Evolutionary conservation across 73 alveolate species (phyloP).

Genomic region (Stentor roeselii): DNA sequence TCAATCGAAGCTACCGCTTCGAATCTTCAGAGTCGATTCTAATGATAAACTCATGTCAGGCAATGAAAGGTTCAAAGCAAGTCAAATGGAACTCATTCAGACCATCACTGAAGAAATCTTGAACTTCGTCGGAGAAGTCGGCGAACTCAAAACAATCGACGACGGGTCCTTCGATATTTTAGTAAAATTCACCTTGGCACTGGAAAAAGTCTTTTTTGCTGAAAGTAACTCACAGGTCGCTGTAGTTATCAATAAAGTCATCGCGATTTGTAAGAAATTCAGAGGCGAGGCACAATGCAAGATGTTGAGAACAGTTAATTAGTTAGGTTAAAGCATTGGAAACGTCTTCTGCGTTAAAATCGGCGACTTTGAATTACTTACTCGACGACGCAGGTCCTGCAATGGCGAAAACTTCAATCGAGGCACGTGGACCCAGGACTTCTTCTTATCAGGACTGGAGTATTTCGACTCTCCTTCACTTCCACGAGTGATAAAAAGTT

Average conservation of each 20-base stretch:
- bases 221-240: background rate
- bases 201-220: background rate
- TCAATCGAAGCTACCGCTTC: slow-evolving; percentile 73
- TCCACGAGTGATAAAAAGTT: no score
- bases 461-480: no score
- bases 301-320: background rate
- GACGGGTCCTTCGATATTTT: background rate
- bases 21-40: slow-evolving; percentile 71
- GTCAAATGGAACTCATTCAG: slow-evolving; percentile 50
- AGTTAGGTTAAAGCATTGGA: no score
- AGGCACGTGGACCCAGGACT: no score
- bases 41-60: slow-evolving; percentile 89
- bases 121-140: slow-evolving; percentile 17
- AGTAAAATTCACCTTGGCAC: background rate
- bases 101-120: background rate
- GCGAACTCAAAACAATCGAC: background rate
- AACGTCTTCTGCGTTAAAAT: no score
- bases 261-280: background rate
- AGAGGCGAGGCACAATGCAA: background rate
- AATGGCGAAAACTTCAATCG: no score
- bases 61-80: slow-evolving; percentile 62
- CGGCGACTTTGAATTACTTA: no score
- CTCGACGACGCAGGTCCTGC: no score
- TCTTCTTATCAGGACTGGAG: no score
- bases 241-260: background rate